phyloP scores from a whole-genome alignment of 192 early-diverging fungal genomes.

The Diversispora eburnea region DNA sequence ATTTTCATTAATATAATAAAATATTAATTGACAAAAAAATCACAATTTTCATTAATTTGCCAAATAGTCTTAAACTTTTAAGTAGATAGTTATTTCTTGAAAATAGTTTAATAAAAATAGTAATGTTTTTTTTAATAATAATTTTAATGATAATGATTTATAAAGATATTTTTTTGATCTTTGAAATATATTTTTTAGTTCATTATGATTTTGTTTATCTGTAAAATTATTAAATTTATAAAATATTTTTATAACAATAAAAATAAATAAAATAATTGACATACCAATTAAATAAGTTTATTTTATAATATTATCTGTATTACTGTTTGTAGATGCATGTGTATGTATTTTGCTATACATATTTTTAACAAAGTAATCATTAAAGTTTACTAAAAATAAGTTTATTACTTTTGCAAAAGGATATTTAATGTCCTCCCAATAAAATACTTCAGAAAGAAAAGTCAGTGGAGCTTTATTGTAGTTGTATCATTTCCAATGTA shows the following conservation, averaged over 20 bases:
- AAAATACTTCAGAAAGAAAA: background rate
- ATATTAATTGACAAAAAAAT: too few relatives aligned
- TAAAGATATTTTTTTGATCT: background rate
- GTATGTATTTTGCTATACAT: too few relatives aligned
- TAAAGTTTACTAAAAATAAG: too few relatives aligned
- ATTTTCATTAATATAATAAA: too few relatives aligned
- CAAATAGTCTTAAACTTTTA: too few relatives aligned
- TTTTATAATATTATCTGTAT: too few relatives aligned
- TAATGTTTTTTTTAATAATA: background rate
- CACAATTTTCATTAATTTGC: too few relatives aligned
- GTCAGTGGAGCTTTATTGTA: background rate
- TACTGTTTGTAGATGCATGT: too few relatives aligned
- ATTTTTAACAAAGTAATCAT: too few relatives aligned
- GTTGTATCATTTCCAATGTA: background rate
- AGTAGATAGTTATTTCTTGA: too few relatives aligned
- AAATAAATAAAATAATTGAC: background rate
- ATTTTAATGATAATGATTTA: background rate
- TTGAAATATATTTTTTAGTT: background rate
- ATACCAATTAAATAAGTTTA: too few relatives aligned
- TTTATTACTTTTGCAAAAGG: background rate
- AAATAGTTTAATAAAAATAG: too few relatives aligned
- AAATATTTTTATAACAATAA: background rate
- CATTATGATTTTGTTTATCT: background rate
- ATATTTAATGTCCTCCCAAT: slow-evolving; percentile 1
- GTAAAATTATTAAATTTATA: background rate